Base-by-base conservation (phyloP, 1,139 yeast genomes). In the Meyerozyma smithsonii region DNA sequence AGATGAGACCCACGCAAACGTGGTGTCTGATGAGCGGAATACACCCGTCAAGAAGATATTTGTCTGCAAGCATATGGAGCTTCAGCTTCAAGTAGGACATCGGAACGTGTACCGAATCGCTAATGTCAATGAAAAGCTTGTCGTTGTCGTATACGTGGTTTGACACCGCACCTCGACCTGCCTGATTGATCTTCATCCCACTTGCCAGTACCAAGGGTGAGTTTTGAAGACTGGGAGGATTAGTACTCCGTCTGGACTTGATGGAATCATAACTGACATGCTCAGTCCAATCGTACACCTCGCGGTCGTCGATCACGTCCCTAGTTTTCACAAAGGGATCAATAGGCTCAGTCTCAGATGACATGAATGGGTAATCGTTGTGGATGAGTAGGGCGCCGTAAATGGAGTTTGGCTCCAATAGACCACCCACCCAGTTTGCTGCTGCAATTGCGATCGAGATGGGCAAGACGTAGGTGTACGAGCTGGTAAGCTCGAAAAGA, bases 401-500 rank as follows among this genome's bases (percentile, higher is more conserved):
- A 8, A 79, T 54, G 6, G 81, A 74, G 43, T 65, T 62, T 17
- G 74, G 76, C 49, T 79, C 83, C 32, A 78, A 58, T 5, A 74
- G 60, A 32, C 71, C 66, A 3, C 82, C 83, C 19, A 75, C 67
- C 81, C 82, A 76, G 50, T 77, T 77, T 2, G 83, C 73, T 12
- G 74, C 77, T 10, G 81, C 70, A 35, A 79, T 76, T 1, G 82
- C 68, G 10, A 78, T 68, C 3, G 83, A 69, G 40, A 78, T 75
- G 0, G 84, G 84, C 25, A 79, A 55, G 7, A 79, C 84, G 52
- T 78, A 78, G 24, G 79, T 75, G 46, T 79, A 72, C 6, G 81
- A 73, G 20, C 82, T 77, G 1, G 85, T 79, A 37, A 79, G 58
- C 50, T 79, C 85, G 54, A 79, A 79, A 42, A 79, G 54, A 38